Conservation (phyloP, 768 basidiomycete genomes). For the Trametes cinnabarina region DNA sequence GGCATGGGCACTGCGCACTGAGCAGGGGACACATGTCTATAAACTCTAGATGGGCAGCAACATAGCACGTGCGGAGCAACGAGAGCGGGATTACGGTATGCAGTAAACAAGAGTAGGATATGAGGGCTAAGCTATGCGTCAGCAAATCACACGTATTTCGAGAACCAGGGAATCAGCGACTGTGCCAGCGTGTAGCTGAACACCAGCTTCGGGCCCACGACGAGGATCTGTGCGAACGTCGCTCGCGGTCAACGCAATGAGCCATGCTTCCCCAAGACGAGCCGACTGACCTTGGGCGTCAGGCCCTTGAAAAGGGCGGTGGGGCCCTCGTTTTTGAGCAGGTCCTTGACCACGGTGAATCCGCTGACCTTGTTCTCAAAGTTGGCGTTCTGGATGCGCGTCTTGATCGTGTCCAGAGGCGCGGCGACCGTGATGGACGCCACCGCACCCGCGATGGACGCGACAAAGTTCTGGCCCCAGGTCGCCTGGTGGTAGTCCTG, state of each 20-base stretch:
- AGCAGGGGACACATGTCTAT: too few species aligned
- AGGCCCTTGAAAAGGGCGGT: constrained; percentile 93
- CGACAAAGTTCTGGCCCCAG: constrained; percentile 96
- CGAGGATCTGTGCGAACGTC: constrained; percentile 66
- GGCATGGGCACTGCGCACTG: neutral
- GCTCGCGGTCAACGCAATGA: constrained; percentile 14
- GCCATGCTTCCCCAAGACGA: neutral
- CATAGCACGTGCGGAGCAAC: neutral
- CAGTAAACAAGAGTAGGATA: neutral
- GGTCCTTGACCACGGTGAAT: constrained; percentile 75
- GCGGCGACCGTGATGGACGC: constrained; percentile 96
- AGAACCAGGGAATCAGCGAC: constrained; percentile 89
- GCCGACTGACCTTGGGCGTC: constrained; percentile 77
- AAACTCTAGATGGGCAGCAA: constrained; percentile 10
- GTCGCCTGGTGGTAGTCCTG: constrained; percentile 93
- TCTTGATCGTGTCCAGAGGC: constrained; percentile 94
- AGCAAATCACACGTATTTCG: constrained; percentile 65
- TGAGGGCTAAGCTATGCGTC: neutral
- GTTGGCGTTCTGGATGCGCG: constrained; percentile 97
- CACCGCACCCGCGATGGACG: constrained; percentile 90
- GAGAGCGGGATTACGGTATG: neutral
- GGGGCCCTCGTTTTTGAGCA: constrained; percentile 83
- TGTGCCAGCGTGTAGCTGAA: constrained; percentile 98
- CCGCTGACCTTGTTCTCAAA: constrained; percentile 86
- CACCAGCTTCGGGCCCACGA: constrained; percentile 96